Base-by-base conservation (phyloP, 2,329 filamentous ascomycete species). In the Massarina eburnea region DNA sequence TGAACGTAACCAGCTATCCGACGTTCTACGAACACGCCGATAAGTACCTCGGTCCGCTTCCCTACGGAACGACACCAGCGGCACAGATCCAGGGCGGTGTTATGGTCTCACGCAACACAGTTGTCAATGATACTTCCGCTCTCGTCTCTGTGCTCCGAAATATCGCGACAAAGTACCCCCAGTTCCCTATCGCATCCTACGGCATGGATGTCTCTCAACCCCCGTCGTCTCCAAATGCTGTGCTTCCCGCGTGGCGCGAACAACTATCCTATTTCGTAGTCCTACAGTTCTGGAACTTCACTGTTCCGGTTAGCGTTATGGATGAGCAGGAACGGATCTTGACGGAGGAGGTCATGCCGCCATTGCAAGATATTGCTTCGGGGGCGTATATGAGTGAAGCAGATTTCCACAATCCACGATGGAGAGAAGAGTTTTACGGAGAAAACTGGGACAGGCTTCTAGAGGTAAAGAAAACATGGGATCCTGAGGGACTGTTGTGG, bases 321-420 rank as follows among this genome's bases (percentile, higher is more conserved):
- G 21, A 26, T 3, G 45, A 34, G 26, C 36, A 42, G 20, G 44
- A 51, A 24, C 19, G 35, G 12, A 47, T 42, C 30, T 55, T 59
- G 50, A 59, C 52, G n/a, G 48, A 58, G 19, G 51, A 56, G 4
- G 19, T 65, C 3, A 56, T 64, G 49, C 60, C 61, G 8, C 52
- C 55, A 45, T 44, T 65, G 18, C 51, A 60, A 33, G 49, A 46
- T 15, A 27, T 58, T 9, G 56, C 47, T n/a, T 56, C 53, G 22
- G 64, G 58, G 3, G 45, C 61, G 2, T 67, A 67, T 39, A 44
- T 66, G 33, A 67, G 61, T 41, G 64, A 67, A 41, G 62, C 59
- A 4, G 57, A 66, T 38, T 58, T 59, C 42, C 46, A 52, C 12
- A 50, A 62, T 37, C 44, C 47, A 5, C 55, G 59, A 38, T 67